Percentiles rank a stretch among this genome's conserved stretches.
These are phyloP conservation scores for Henckelia pumila DNA, from an alignment of 257 asterid genomes.

Conservation along the genomic window DNA sequence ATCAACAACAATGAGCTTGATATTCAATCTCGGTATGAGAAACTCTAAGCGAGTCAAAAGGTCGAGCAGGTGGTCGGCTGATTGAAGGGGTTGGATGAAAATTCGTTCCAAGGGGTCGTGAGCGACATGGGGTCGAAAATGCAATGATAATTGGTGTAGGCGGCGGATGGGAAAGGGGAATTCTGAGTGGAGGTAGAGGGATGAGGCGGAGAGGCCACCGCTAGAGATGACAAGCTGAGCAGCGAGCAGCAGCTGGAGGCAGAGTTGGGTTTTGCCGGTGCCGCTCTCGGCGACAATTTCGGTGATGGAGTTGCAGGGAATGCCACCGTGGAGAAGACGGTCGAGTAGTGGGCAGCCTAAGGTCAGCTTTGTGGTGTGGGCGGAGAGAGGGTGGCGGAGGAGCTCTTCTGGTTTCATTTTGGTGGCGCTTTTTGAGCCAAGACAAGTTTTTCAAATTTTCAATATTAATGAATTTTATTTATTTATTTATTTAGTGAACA, in stretches of 20 bases:
- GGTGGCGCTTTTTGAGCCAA: too few relatives aligned
- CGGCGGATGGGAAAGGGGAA: slow-evolving; percentile 83
- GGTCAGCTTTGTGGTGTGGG: slow-evolving; percentile 46
- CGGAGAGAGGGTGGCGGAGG: slow-evolving; percentile 49
- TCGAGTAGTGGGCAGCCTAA: slow-evolving; percentile 71
- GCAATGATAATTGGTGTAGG: slow-evolving; percentile 57
- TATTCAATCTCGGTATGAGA: slow-evolving; percentile 37
- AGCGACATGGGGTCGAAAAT: slow-evolving; percentile 37
- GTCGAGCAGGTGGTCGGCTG: slow-evolving; percentile 88
- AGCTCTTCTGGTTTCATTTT: slow-evolving; percentile 59
- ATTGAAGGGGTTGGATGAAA: slow-evolving; percentile 55
- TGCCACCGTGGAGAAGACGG: slow-evolving; percentile 72
- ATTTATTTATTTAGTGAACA: too few relatives aligned
- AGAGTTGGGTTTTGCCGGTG: slow-evolving; percentile 87
- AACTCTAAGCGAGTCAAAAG: slow-evolving; percentile 64
- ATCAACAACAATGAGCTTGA: slow-evolving; percentile 71
- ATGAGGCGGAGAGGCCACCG: slow-evolving; percentile 77
- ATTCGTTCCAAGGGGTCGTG: slow-evolving; percentile 46
- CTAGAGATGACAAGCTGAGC: slow-evolving; percentile 67
- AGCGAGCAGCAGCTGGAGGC: slow-evolving; percentile 82
- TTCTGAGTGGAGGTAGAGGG: slow-evolving; percentile 87
- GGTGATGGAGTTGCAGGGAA: slow-evolving; percentile 74
- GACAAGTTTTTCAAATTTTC: too few relatives aligned
- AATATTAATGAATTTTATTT: too few relatives aligned
- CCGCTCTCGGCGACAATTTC: slow-evolving; percentile 92